Evolutionary conservation across 2,329 filamentous ascomycete genomes (phyloP), one percentile per base, ranked within the genome.

Genomic region (Penicillium freii): DNA sequence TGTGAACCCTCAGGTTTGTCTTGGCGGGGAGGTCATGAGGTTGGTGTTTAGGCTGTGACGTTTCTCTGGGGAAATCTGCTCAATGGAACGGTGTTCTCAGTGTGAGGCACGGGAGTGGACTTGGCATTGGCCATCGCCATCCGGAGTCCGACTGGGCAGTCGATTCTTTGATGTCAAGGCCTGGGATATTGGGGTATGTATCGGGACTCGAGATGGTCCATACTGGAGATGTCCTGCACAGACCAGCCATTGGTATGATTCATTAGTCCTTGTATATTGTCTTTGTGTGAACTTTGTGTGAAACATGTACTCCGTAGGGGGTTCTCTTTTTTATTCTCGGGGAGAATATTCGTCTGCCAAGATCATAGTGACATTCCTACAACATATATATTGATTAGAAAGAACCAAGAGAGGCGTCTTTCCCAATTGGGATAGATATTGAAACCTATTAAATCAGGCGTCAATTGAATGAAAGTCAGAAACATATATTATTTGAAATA

Each of bases 61-160:
- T 51, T 45, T 25, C 40, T 34, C 39, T 4, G 29, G 17, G 36
- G 9, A 25, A 27, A 33, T 38, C 13, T 44, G 46, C 29, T 51
- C 38, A 19, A 51, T 55, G 31, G 39, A 31, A 34, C 42, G 21
- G 46, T 51, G 13, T 51, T 51, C 38, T 17, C 44, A 17, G n/a
- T 51, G 21, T 21, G 46, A 55, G 46, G 21, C 19, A 51, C 19
- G 52, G 39, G 17, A n/a, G 42, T 36, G 49, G 36, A 43, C 54
- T 56, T 56, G 43, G 54, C 47, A 34, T 55, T 55, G 19, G 7
- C 36, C 10, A 39, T 56, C 23, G 21, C 21, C 21, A 21, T 21
- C 21, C 21, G 11, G 52, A 42, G 21, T 11, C 38, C 7, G 23
- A 53, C n/a, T 55, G 9, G 23, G 27, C 21, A 27, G 33, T 56